These are phyloP conservation scores for Carex myosuroides DNA, from an alignment of 176 grass and related monocot species.

Conservation along the genomic window DNA sequence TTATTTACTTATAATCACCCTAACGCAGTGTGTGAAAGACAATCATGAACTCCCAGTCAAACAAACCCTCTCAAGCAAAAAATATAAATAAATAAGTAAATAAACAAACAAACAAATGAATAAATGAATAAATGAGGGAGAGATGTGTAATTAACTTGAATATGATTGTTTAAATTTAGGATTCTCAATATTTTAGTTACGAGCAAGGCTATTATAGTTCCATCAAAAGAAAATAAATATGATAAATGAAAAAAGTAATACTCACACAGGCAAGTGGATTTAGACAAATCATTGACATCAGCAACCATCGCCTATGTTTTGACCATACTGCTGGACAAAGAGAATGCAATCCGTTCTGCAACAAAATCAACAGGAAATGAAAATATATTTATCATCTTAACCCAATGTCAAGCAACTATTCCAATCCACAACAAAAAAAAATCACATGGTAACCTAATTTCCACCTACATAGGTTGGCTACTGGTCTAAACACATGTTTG, in stretches of 20 bases:
- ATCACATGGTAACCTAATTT: neutral
- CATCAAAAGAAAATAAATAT: neutral
- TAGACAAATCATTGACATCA: constrained; percentile 84
- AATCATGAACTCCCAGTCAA: neutral
- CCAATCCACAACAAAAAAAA: neutral
- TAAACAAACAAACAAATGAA: neutral
- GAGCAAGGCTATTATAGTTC: neutral
- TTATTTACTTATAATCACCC: neutral
- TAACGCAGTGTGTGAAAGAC: neutral
- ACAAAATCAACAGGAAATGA: neutral
- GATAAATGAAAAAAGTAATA: neutral
- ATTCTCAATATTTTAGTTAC: neutral
- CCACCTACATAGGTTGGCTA: neutral
- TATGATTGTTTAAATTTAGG: neutral
- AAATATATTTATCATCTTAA: neutral
- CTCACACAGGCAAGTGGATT: constrained; percentile 70
- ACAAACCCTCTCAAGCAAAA: neutral
- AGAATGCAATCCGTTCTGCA: constrained; percentile 77
- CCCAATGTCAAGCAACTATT: neutral
- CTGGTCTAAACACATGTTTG: neutral
- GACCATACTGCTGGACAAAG: constrained; percentile 74
- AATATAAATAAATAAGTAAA: neutral
- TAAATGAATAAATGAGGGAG: too few relatives aligned
- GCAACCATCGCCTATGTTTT: constrained; percentile 60
- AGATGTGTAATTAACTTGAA: neutral